Percentiles rank a stretch among this genome's conserved stretches.
phyloP scores from a whole-genome alignment of 2,329 filamentous ascomycete species.

The Diatrype stigma region DNA sequence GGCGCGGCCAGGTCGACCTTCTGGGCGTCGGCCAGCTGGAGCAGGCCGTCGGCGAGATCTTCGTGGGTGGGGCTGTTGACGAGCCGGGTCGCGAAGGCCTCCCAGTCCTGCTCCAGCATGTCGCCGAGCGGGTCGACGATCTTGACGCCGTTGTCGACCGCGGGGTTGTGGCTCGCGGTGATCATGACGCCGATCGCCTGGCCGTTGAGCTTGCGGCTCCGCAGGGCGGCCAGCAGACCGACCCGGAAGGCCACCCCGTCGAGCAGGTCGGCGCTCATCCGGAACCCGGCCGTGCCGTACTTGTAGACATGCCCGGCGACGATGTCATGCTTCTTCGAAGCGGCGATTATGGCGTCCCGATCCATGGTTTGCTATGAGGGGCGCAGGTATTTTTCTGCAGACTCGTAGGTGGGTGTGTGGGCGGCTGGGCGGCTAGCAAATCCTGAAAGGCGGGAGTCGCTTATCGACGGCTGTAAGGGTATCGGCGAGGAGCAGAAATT shows the following conservation, averaged over 20 bases:
- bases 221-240: slow-evolving; percentile 80
- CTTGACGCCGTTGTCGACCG: slow-evolving; percentile 88
- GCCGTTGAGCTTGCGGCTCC: slow-evolving; percentile 83
- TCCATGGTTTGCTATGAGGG: slow-evolving; percentile 38
- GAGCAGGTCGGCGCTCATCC: slow-evolving; percentile 72
- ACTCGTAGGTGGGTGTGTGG: background rate
- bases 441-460: too few species aligned
- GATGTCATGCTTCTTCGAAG: slow-evolving; percentile 60
- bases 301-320: slow-evolving; percentile 53
- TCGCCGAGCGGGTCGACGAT: slow-evolving; percentile 96
- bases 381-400: background rate
- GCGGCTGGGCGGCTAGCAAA: too few species aligned
- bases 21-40: slow-evolving; percentile 68
- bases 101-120: slow-evolving; percentile 97
- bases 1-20: slow-evolving; percentile 68
- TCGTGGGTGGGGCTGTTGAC: slow-evolving; percentile 79
- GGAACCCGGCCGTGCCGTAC: slow-evolving; percentile 65
- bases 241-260: slow-evolving; percentile 92
- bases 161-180: slow-evolving; percentile 88
- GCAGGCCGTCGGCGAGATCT: slow-evolving; percentile 71
- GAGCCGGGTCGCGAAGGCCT: slow-evolving; percentile 79
- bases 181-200: slow-evolving; percentile 97
- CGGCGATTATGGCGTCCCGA: slow-evolving; percentile 49
- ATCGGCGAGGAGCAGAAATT: too few species aligned
- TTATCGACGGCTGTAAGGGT: too few species aligned